Base-by-base conservation (phyloP, 2,329 filamentous ascomycete genomes). In the Dothistroma septosporum region DNA sequence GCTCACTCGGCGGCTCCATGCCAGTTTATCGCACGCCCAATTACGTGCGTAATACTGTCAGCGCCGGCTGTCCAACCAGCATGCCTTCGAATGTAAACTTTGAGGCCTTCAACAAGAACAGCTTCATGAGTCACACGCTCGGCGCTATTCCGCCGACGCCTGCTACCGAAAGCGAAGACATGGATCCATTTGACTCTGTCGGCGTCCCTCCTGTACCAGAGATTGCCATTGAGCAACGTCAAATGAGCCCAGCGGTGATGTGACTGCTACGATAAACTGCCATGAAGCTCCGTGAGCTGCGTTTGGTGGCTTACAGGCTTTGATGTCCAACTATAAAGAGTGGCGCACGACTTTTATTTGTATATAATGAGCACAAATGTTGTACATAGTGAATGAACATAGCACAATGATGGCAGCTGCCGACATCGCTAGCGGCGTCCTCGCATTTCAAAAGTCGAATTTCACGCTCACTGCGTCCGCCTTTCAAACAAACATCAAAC, bases 121-220 rank as follows among this genome's bases (percentile, higher is more conserved):
- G 59, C 61, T 71, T 66, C 41, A 48, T 66, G 50, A 69, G 66
- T 9, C 75, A 75, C 2, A 66, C 72, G 35, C 61, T 79, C 52
- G 69, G 70, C 10, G 73, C 74, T 0, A 77, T 79, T 32, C 76
- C 76, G n/a, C 76, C 74, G 2, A 79, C 76, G 6, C 76, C 76
- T n/a, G 73, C 68, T 21, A 57, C 58, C 9, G 63, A 69, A 5
- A 62, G 65, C 14, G 64, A 69, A 11, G 59, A 62, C 8, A 63
- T 71, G 22, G 75, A 75, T 62, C 76, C 76, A 0, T 78, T 79
- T 60, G 76, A 77, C 33, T 70, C 54, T 33, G 58, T 64, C 3
- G 31, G 31, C 14, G 61, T 69, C 31, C 70, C 70, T 1, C 60
- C 60, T 16, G 41, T 70, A 35, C 67, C 67, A 37, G 61, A 55